Conservation (phyloP, 2,329 filamentous ascomycete species). For the Gnomoniopsis smithogilvyi region DNA sequence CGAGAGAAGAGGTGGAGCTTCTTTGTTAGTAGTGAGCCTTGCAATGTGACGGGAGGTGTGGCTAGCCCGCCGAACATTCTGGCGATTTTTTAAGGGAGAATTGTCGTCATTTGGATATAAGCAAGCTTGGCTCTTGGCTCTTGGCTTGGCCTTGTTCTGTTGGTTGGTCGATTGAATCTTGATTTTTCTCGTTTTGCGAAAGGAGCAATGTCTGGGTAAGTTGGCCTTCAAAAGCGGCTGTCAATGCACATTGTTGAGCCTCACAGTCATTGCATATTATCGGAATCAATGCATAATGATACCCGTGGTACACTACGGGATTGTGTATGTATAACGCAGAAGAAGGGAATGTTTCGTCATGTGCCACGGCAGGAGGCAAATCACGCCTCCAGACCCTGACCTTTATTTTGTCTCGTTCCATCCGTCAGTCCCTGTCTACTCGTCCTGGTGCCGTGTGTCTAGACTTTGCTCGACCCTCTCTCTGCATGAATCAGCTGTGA, state of each 20-base stretch:
- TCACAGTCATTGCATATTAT: background rate
- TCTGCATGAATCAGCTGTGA: constrained; percentile 8
- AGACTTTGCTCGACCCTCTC: constrained; percentile 3
- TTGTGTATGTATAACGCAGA: background rate
- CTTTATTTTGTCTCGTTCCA: constrained; percentile 1
- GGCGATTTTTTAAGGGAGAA: constrained; percentile 9
- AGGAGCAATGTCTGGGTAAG: background rate
- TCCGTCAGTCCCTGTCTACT: background rate
- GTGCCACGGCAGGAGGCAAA: constrained; percentile 7
- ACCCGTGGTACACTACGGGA: background rate
- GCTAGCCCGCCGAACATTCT: constrained; percentile 23
- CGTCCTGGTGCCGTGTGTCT: constrained; percentile 8
- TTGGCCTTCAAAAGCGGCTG: background rate
- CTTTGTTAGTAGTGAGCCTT: constrained; percentile 45
- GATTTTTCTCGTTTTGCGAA: too few species aligned
- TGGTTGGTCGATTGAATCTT: too few species aligned
- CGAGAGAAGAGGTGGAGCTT: constrained; percentile 38
- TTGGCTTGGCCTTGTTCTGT: too few species aligned
- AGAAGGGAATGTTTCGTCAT: constrained; percentile 13
- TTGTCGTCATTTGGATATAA: background rate
- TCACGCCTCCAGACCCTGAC: background rate
- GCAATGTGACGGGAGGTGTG: constrained; percentile 38
- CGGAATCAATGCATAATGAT: background rate
- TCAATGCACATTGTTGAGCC: background rate
- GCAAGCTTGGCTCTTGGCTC: background rate